Evolutionary conservation across 331 rosid species (phyloP).

Genomic region (Ulmus americana): DNA sequence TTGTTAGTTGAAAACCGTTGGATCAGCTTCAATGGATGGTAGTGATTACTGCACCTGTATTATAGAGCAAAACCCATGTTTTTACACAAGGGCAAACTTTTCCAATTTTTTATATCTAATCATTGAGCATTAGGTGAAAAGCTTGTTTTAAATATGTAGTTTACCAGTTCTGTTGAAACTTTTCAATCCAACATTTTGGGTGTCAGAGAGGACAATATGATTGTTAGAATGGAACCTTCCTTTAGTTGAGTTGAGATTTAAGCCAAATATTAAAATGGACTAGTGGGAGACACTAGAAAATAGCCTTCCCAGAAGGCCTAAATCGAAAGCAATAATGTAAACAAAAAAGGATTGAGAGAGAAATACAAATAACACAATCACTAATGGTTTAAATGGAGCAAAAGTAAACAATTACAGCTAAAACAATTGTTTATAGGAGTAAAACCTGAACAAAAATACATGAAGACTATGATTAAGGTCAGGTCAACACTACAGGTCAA

Average conservation of each 20-base stretch:
- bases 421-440: constrained; percentile 30
- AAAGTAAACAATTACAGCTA: constrained; percentile 24
- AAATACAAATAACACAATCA: constrained; percentile 10
- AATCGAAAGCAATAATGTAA: not conserved
- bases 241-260: not conserved
- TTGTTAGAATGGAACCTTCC: constrained; percentile 10
- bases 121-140: constrained; percentile 2
- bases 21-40: not conserved
- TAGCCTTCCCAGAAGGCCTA: not conserved
- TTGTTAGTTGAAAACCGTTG: no score
- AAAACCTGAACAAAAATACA: constrained; percentile 16
- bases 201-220: not conserved
- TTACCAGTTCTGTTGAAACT: constrained; percentile 27
- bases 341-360: not conserved
- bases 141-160: constrained; percentile 17
- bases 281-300: not conserved
- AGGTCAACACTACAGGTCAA: constrained; percentile 43
- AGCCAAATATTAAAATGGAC: constrained; percentile 4
- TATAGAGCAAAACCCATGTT: not conserved
- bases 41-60: not conserved
- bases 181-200: constrained; percentile 27
- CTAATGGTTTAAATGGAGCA: constrained; percentile 30
- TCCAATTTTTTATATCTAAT: not conserved
- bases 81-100: not conserved
- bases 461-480: constrained; percentile 26